Evolutionary conservation across 331 rosid genomes (phyloP), one percentile per base, ranked within the genome.

Genomic region (Phaseolus coccineus): DNA sequence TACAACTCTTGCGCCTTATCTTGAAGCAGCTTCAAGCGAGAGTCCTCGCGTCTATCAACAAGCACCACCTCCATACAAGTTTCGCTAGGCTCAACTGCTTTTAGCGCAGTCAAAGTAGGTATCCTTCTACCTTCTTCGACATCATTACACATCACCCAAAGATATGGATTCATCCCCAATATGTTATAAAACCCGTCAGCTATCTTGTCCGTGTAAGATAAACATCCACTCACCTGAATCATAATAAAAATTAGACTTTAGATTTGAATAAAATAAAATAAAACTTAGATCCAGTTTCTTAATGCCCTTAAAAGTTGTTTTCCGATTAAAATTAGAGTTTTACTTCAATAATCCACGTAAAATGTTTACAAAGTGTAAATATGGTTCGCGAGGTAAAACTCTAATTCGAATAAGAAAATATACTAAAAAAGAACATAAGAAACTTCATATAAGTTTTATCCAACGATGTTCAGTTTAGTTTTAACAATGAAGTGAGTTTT

Each of bases 161-260:
- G 82, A 88, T 93, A 91, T 47, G 99, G 99, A 81, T 96, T 96
- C 98, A 96, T 93, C 76, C 99, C 99, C 90, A 90, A 69, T 47
- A 96, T 93, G 85, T 89, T 93, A 74, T 91, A 96, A 89, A 96
- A 96, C 47, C 99, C 98, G 76, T 96, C 99, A 5, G 92, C 88
- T 81, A 96, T 96, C 87, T 91, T 93, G 71, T 96, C 99, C 10
- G 91, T 80, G 85, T 96, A 96, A 1, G 99, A 96, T 85, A 96
- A 88, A 81, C 98, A 87, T 48, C 99, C 99, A 86, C 90, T 96
- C 35, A 88, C 96, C 99, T 96, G 84, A 86, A 56, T 1, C n/a
- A 61, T 3, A 63, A 63, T 16, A 16, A 6, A n/a, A 62, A 16
- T 63, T 61, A 61, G 24, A 30, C n/a, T 30, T 14, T 6, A 31